Evolutionary conservation across 164 flowering plant genomes (phyloP).

Genomic region (Warburgia ugandensis): DNA sequence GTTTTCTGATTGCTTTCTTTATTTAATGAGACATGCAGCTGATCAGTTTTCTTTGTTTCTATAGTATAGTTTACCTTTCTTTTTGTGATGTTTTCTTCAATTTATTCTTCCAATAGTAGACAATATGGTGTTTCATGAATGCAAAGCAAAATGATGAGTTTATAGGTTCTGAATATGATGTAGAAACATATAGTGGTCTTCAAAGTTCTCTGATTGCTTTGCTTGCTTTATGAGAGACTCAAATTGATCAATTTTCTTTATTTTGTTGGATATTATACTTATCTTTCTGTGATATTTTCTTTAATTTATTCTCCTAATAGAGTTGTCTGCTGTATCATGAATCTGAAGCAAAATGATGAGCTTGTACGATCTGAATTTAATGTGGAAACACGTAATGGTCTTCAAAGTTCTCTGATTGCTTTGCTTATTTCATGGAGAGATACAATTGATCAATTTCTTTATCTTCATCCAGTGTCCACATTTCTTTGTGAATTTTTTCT

Average conservation of each 20-base stretch:
- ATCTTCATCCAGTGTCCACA: too few species aligned
- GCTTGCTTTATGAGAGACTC: background rate
- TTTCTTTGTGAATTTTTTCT: too few species aligned
- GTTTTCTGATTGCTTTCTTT: slow-evolving; percentile 15
- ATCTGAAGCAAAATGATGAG: slow-evolving; percentile 12
- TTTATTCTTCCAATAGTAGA: background rate
- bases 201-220: slow-evolving; percentile 18
- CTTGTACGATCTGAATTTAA: slow-evolving; percentile 6
- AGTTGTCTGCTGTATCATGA: background rate
- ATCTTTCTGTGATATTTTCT: background rate
- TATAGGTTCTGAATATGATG: slow-evolving; percentile 8
- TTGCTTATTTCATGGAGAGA: background rate
- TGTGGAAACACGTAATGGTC: slow-evolving; percentile 11
- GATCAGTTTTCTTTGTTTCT: too few species aligned
- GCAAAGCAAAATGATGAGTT: slow-evolving; percentile 13
- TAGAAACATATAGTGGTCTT: slow-evolving; percentile 12
- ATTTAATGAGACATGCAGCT: background rate
- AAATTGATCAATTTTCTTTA: too few species aligned
- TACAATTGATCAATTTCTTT: too few species aligned
- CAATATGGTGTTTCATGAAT: background rate
- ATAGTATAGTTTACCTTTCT: too few species aligned
- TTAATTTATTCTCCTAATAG: background rate
- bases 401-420: slow-evolving; percentile 19
- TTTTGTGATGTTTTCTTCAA: background rate
- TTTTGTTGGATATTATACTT: too few species aligned